A percentile compares a stretch with the other conserved stretches of the same genome.
Conservation (phyloP, 2,329 filamentous ascomycete genomes). For the Blastomyces emzantsi region DNA sequence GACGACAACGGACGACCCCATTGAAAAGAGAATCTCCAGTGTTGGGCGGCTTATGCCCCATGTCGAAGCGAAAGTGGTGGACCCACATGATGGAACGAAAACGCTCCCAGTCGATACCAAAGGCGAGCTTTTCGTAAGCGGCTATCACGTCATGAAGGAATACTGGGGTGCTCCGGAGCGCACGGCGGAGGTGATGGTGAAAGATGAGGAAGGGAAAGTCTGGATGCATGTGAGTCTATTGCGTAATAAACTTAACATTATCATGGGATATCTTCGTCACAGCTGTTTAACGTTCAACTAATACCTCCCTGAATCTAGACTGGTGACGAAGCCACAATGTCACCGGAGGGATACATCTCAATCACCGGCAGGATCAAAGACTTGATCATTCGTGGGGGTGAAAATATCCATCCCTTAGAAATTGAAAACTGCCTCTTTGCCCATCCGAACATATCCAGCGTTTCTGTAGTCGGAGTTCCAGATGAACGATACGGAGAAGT, state of each 20-base stretch:
- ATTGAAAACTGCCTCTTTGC: slow-evolving; percentile 79
- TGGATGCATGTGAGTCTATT: slow-evolving; percentile 62
- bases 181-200: slow-evolving; percentile 60
- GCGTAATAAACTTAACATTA: neutral
- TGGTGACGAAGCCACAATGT: slow-evolving; percentile 85
- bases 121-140: slow-evolving; percentile 74
- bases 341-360: slow-evolving; percentile 68
- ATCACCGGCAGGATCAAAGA: slow-evolving; percentile 94
- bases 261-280: neutral
- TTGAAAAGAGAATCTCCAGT: slow-evolving; percentile 61
- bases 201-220: slow-evolving; percentile 47
- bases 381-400: slow-evolving; percentile 85
- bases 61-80: slow-evolving; percentile 68
- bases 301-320: slow-evolving; percentile 43
- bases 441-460: slow-evolving; percentile 62
- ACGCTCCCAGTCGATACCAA: slow-evolving; percentile 56
- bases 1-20: slow-evolving; percentile 68
- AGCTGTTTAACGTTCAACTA: neutral
- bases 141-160: slow-evolving; percentile 83
- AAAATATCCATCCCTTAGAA: slow-evolving; percentile 93
- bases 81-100: slow-evolving; percentile 50
- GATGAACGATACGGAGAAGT: slow-evolving; percentile 78
- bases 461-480: slow-evolving; percentile 72
- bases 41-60: slow-evolving; percentile 81
- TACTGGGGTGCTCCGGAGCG: slow-evolving; percentile 69